Evolutionary conservation across 2,329 filamentous ascomycete species (phyloP).

Genomic region (Pseudogymnoascus sp.): DNA sequence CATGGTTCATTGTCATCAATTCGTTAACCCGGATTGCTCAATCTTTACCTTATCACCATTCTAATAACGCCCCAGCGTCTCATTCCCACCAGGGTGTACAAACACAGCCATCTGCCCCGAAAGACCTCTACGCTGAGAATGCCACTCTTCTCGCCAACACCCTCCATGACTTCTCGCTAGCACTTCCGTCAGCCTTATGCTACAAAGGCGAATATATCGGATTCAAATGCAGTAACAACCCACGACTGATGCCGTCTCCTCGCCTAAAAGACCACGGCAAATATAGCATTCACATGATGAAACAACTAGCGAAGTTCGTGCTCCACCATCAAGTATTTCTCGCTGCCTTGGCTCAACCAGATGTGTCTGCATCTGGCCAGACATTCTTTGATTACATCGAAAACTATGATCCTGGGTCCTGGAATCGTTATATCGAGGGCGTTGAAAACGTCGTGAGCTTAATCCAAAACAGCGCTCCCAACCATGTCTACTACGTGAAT

Average conservation of each 20-base stretch:
- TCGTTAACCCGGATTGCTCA: slow-evolving; percentile 34
- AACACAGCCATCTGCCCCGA: neutral
- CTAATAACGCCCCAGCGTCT: neutral
- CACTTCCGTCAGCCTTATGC: slow-evolving; percentile 11
- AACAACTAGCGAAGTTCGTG: slow-evolving; percentile 17
- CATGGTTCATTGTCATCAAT: slow-evolving; percentile 35
- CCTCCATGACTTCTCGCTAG: slow-evolving; percentile 15
- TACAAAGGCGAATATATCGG: slow-evolving; percentile 14
- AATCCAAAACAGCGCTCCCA: slow-evolving; percentile 12
- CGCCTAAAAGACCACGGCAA: slow-evolving; percentile 13
- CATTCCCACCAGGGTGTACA: neutral
- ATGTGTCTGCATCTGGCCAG: neutral
- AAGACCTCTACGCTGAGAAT: neutral
- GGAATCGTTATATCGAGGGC: slow-evolving; percentile 16
- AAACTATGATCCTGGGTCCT: slow-evolving; percentile 13
- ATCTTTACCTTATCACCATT: slow-evolving; percentile 21
- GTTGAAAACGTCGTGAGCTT: slow-evolving; percentile 15
- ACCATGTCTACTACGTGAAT: slow-evolving; percentile 17
- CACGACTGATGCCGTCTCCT: neutral
- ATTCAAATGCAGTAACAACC: slow-evolving; percentile 6
- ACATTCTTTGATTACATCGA: neutral
- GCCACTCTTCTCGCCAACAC: slow-evolving; percentile 13
- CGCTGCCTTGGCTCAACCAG: neutral
- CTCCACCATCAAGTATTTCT: slow-evolving; percentile 17
- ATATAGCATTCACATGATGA: slow-evolving; percentile 19